Evolutionary conservation across 352 stramenopile genomes (phyloP).

Genomic region (Phytopythium litorale): DNA sequence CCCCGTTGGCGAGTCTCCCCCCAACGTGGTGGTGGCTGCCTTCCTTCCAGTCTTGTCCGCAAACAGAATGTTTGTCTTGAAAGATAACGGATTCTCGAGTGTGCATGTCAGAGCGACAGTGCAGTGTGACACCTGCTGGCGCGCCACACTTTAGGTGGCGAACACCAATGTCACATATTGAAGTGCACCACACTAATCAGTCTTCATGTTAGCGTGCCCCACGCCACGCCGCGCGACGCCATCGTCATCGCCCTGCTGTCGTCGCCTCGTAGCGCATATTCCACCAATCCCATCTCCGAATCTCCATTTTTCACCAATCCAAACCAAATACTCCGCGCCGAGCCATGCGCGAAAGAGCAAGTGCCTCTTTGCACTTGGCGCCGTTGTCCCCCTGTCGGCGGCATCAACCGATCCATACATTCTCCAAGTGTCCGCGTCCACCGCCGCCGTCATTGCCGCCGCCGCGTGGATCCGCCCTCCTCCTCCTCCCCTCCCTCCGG

Average conservation of each 20-base stretch:
- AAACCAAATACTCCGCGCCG: not conserved
- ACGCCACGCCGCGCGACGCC: not conserved
- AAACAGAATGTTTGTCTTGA: no score
- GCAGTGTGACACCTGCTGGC: no score
- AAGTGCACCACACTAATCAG: not conserved
- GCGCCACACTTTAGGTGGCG: not conserved
- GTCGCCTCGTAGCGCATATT: not conserved
- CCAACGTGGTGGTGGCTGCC: no score
- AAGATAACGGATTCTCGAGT: no score
- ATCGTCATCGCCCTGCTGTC: not conserved
- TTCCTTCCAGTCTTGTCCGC: no score
- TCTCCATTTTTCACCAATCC: slow-evolving; percentile 1
- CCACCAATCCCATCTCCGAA: not conserved
- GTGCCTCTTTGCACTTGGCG: not conserved
- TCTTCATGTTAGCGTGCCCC: not conserved
- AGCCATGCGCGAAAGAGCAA: not conserved
- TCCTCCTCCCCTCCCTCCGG: not conserved
- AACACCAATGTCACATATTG: not conserved
- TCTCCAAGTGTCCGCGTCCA: no score
- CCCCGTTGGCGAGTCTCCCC: no score
- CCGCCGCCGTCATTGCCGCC: not conserved
- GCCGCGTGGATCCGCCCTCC: not conserved
- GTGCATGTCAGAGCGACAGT: no score
- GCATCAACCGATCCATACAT: no score
- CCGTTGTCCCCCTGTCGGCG: not conserved